phyloP scores from a whole-genome alignment of 2,329 filamentous ascomycete genomes.

The Diaporthe nobilis region DNA sequence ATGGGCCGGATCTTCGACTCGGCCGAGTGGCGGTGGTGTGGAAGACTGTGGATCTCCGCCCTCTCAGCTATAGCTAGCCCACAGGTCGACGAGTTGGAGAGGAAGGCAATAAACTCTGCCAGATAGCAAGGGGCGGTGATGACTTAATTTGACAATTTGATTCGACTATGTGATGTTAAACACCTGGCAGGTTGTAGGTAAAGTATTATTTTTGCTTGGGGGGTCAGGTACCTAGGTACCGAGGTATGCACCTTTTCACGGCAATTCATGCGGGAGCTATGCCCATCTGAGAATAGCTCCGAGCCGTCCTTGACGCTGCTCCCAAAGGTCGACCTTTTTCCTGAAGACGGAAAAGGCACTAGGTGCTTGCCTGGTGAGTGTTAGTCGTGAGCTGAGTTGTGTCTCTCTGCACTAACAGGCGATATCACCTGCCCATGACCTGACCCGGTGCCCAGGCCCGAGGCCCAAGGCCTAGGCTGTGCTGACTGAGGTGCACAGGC shows the following conservation, averaged over 20 bases:
- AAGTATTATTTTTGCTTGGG: background rate
- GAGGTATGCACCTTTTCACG: background rate
- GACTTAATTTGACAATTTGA: background rate
- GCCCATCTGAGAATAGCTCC: constrained; percentile 1
- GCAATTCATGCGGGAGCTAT: constrained; percentile 28
- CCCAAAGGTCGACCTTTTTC: background rate
- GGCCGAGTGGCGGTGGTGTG: background rate
- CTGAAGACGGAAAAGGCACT: background rate
- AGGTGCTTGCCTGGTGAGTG: background rate
- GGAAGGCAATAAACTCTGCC: background rate
- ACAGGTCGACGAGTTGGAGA: background rate
- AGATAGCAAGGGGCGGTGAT: background rate
- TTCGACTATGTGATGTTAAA: background rate
- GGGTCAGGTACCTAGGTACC: background rate
- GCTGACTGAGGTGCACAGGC: constrained; percentile 21
- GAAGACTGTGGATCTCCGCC: background rate
- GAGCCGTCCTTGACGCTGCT: background rate
- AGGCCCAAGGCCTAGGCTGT: background rate
- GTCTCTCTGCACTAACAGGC: background rate
- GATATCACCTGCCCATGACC: background rate
- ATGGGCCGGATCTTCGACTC: background rate
- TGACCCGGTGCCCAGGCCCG: background rate
- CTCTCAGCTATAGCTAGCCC: background rate
- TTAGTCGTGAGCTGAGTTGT: background rate
- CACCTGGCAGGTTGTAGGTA: background rate